Evolutionary conservation across 140 eudicot genomes (phyloP), one percentile per base, ranked within the genome.

Genomic region (Flaveria floridana): DNA sequence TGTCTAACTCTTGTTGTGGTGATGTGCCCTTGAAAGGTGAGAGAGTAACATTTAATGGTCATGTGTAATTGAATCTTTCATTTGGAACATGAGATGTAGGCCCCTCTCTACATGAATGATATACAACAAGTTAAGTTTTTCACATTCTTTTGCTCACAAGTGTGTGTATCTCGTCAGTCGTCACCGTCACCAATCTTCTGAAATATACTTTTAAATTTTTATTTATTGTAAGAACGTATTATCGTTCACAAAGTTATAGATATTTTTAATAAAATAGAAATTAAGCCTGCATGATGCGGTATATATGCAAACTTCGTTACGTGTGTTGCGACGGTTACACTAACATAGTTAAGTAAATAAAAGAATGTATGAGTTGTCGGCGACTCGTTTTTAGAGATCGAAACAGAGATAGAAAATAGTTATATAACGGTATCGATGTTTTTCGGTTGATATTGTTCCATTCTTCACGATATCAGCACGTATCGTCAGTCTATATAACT

Each of bases 1-100:
- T 68, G 74, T 74, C 81, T 59, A 63, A 46, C 76, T 50, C 76
- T 28, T 73, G 18, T 64, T 64, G 62, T 72, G 34, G 63, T 79
- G 64, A 73, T 65, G 74, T 72, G 56, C 16, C 61, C 48, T 39
- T 51, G 41, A 34, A 39, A 65, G 68, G 55, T 58, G 37, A 51
- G 77, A 41, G 68, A 39, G 25, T 51, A 52, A 28, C 74, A 63
- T 64, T 72, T 64, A 72, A 53, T 65, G 74, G 74, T 72, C 79
- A 65, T 79, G 83, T 79, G 70, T 73, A 41, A 61, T 63, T 72
- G 44, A 65, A 72, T 42, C 66, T 41, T 64, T 52, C 68, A 42
- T 73, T 65, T 37, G 74, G 65, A 66, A 66, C 75, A 79, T 56
- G 83, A 65, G 21, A 26, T 41, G 71, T 73, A 55, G 79, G 75